Conservation (phyloP, 768 basidiomycete species). For the Lactarius hengduanensis region DNA sequence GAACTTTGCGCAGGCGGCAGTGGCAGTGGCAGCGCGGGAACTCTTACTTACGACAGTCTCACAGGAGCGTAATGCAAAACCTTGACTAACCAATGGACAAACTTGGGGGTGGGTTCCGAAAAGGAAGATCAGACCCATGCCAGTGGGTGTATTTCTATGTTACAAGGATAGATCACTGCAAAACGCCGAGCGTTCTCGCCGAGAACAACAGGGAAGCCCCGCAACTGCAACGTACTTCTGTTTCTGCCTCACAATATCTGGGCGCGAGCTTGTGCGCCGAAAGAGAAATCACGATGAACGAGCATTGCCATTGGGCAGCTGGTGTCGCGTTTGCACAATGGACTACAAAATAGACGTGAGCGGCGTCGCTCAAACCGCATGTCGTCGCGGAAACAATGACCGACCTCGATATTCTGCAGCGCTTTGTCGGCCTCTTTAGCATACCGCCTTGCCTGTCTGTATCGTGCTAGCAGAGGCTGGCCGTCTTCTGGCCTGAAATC, state of each 20-base stretch:
- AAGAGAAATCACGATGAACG: neutral
- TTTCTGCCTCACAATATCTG: neutral
- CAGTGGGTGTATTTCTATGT: neutral
- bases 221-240: neutral
- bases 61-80: neutral
- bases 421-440: neutral
- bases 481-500: slow-evolving; percentile 2
- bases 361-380: neutral
- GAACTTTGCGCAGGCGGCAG: neutral
- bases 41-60: neutral
- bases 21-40: neutral
- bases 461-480: neutral
- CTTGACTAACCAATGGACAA: neutral
- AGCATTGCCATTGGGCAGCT: neutral
- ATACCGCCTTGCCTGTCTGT: neutral
- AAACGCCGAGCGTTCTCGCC: neutral
- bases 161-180: neutral
- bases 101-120: neutral
- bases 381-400: neutral
- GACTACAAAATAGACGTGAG: neutral
- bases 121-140: neutral
- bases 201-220: neutral
- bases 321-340: slow-evolving; percentile 1
- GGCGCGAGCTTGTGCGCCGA: neutral
- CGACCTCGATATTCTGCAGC: slow-evolving; percentile 1